Percentiles rank a stretch among this genome's conserved stretches.
These are phyloP conservation scores for Globisporangium irregulare DNA, from an alignment of 352 stramenopile genomes.

Conservation along the genomic window DNA sequence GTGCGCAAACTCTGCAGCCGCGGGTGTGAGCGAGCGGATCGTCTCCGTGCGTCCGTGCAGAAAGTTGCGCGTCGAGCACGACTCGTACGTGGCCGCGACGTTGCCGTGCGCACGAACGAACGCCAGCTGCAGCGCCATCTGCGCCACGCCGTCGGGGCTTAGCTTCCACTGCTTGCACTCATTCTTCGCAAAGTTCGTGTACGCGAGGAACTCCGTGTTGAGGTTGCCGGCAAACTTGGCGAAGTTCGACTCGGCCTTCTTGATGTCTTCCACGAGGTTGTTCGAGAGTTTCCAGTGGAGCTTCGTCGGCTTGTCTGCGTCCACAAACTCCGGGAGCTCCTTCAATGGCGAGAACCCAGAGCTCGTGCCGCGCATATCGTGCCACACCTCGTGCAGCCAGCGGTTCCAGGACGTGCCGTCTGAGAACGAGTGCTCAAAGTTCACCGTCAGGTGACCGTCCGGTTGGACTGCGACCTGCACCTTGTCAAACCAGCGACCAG, in stretches of 20 bases:
- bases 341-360: constrained; percentile 69
- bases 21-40: constrained; percentile 83
- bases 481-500: constrained; percentile 93
- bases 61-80: constrained; percentile 89
- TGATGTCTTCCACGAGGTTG: constrained; percentile 69
- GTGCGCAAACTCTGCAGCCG: constrained; percentile 66
- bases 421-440: constrained; percentile 94
- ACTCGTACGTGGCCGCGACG: constrained; percentile 88
- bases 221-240: constrained; percentile 61
- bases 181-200: constrained; percentile 88
- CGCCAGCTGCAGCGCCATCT: constrained; percentile 91
- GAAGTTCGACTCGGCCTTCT: constrained; percentile 72
- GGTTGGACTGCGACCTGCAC: constrained; percentile 84
- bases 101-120: constrained; percentile 80
- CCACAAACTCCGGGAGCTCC: constrained; percentile 56
- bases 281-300: constrained; percentile 77
- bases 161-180: constrained; percentile 91
- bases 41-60: constrained; percentile 91
- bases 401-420: constrained; percentile 92
- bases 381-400: constrained; percentile 90
- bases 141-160: constrained; percentile 86
- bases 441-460: constrained; percentile 87
- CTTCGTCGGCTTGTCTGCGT: constrained; percentile 41
- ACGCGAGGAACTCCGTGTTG: constrained; percentile 77
- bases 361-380: constrained; percentile 82